Evolutionary conservation across 345 rosid species (phyloP).

Genomic region (Rhodamnia rubescens): DNA sequence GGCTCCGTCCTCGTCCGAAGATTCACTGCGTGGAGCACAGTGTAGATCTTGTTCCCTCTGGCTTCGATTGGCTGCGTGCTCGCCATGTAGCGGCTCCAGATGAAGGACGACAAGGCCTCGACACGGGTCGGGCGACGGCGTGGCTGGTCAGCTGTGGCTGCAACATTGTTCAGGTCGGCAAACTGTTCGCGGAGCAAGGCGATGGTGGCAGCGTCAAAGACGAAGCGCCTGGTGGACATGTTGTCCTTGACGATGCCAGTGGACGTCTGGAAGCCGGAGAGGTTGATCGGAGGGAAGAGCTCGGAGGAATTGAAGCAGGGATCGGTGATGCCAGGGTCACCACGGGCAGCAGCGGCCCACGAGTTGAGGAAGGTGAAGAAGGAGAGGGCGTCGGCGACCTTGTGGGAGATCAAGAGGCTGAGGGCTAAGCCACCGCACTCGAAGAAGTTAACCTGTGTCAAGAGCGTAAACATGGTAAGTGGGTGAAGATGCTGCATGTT

Average conservation of each 20-base stretch:
- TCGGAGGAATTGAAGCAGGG: constrained; percentile 21
- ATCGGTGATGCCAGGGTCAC: neutral
- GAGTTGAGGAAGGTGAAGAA: constrained; percentile 16
- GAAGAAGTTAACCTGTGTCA: constrained; percentile 11
- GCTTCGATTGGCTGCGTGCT: neutral
- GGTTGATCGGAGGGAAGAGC: constrained; percentile 28
- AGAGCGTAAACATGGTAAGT: neutral
- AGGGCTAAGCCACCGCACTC: constrained; percentile 37
- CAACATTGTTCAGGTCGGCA: neutral
- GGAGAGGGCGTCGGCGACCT: constrained; percentile 29
- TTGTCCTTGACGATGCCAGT: constrained; percentile 17
- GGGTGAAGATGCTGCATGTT: neutral
- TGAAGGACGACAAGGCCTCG: constrained; percentile 6
- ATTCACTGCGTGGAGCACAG: constrained; percentile 8
- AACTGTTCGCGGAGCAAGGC: constrained; percentile 15
- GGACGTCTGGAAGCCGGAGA: neutral
- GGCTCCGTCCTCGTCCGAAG: constrained; percentile 9
- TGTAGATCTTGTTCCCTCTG: neutral
- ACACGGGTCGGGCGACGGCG: constrained; percentile 1
- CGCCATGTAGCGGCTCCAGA: constrained; percentile 11
- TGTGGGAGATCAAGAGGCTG: constrained; percentile 22
- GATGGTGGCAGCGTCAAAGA: constrained; percentile 16
- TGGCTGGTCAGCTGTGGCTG: neutral
- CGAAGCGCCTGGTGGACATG: constrained; percentile 22
- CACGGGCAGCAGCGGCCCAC: constrained; percentile 16